Conservation (phyloP, 305 asterid genomes). For the Solanum hybrid region DNA sequence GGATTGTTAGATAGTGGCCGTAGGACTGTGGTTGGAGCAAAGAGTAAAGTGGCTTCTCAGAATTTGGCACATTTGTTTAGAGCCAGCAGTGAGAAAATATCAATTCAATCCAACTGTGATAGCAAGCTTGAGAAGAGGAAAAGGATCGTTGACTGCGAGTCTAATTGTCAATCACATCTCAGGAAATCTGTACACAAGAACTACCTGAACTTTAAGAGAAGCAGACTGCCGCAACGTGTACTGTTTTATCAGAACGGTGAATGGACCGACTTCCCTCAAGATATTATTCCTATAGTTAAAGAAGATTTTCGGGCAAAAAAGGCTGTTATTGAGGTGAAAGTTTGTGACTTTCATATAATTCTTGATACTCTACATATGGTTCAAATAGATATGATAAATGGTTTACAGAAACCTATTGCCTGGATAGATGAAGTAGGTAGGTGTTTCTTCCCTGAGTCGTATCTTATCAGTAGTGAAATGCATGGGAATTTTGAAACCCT, state of each 20-base stretch:
- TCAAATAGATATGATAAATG: slow-evolving; percentile 19
- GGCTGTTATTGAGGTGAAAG: slow-evolving; percentile 19
- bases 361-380: slow-evolving; percentile 24
- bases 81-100: slow-evolving; percentile 2
- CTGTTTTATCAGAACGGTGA: slow-evolving; percentile 23
- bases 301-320: slow-evolving; percentile 22
- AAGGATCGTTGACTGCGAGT: slow-evolving; percentile 4
- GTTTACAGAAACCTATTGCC: slow-evolving; percentile 25
- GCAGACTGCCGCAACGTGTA: slow-evolving; percentile 22
- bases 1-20: slow-evolving; percentile 13
- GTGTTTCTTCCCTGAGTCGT: slow-evolving; percentile 23
- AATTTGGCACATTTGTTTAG: background rate
- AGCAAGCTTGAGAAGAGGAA: slow-evolving; percentile 23
- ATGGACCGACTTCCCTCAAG: slow-evolving; percentile 27
- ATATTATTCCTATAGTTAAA: slow-evolving; percentile 12
- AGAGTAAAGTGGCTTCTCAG: slow-evolving; percentile 2
- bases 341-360: slow-evolving; percentile 8
- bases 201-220: slow-evolving; percentile 25
- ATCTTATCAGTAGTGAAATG: background rate
- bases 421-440: slow-evolving; percentile 33
- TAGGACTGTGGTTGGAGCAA: slow-evolving; percentile 14
- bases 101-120: slow-evolving; percentile 6
- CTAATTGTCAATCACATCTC: slow-evolving; percentile 6
- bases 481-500: slow-evolving; percentile 2
- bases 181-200: slow-evolving; percentile 10